Conservation (phyloP, 108 stramenopile species). For the Conticribra guillardii region DNA sequence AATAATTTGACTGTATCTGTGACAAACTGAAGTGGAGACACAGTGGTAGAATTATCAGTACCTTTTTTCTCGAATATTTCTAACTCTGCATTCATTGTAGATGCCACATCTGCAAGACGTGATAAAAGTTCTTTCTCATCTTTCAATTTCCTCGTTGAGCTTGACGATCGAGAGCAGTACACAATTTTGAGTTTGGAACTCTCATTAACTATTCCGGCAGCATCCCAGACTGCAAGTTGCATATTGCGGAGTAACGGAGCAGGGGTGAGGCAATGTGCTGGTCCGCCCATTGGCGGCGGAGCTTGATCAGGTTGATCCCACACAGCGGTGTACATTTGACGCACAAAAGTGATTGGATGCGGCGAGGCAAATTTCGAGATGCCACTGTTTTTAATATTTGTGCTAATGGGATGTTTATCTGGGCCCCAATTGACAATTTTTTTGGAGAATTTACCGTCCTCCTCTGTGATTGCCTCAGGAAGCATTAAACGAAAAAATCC, state of each 20-base stretch:
- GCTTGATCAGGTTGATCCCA: slow-evolving; percentile 35
- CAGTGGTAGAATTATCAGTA: not conserved
- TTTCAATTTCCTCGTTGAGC: slow-evolving; percentile 20
- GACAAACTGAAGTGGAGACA: slow-evolving; percentile 14
- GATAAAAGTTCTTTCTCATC: slow-evolving; percentile 19
- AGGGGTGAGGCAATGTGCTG: slow-evolving; percentile 32
- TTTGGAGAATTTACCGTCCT: not conserved
- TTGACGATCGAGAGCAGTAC: slow-evolving; percentile 25
- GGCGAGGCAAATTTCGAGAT: slow-evolving; percentile 6
- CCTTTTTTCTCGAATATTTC: slow-evolving; percentile 14
- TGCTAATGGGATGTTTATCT: not conserved
- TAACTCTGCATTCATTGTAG: slow-evolving; percentile 13
- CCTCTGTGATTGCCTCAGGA: slow-evolving; percentile 9
- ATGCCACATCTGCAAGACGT: slow-evolving; percentile 3
- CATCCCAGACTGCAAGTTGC: slow-evolving; percentile 21
- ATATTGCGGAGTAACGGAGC: slow-evolving; percentile 20
- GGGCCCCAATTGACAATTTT: slow-evolving; percentile 21
- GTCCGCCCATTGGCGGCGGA: slow-evolving; percentile 12
- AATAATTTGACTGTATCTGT: slow-evolving; percentile 20
- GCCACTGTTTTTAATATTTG: not conserved
- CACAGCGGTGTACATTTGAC: slow-evolving; percentile 12
- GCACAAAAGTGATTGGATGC: slow-evolving; percentile 22
- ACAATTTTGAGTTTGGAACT: slow-evolving; percentile 11
- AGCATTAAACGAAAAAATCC: slow-evolving; percentile 26
- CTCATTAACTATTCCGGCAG: slow-evolving; percentile 11